Base-by-base conservation (phyloP, 2,329 filamentous ascomycete species). In the Colletotrichum falcatum region DNA sequence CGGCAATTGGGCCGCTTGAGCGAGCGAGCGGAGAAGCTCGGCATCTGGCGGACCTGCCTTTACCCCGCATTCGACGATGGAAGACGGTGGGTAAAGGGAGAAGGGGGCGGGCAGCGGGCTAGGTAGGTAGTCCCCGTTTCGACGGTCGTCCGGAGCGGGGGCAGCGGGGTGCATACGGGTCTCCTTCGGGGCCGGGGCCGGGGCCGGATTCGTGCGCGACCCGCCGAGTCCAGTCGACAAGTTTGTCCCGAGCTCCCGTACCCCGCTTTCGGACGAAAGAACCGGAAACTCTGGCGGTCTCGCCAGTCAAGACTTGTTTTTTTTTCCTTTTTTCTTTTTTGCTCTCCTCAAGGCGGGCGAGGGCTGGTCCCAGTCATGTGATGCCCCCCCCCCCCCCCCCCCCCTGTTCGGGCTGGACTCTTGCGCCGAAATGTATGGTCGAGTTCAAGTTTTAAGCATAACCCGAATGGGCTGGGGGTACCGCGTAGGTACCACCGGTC, bases 1-100 rank as follows among this genome's bases (percentile, higher is more conserved):
- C 63, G 63, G 63, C 58, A 70, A 70, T 70, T 70, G 67, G 67
- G 26, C 56, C 67, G 67, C 67, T 70, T 70, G 67, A 70, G 62
- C 58, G 58, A 35, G 67, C 66, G 67, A 62, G 30, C 30, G 11
- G 37, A 49, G 67, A 62, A 26, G 49, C 42, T 66, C n/a, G 8
- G 20, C n/a, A 28, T 26, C 33, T 23, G 51, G 8, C n/a, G n/a
- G 64, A 44, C 35, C 20, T 46, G 64, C 44, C 44, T 35, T 26
- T 67, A 62, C 58, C 63, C 67, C 67, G 67, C 67, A 70, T 67
- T 37, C 23, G 12, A 53, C 12, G 23, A 51, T 37, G 67, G 67
- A 59, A 59, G 64, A 35, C 33, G 26, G 64, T 61, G 37, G 58
- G 53, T n/a, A 63, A 59, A 35, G 1, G 9, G 49, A 48, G 28